Evolutionary conservation across 140 eudicot genomes (phyloP), one percentile per base, ranked within the genome.

Genomic region (Senecio squalidus): DNA sequence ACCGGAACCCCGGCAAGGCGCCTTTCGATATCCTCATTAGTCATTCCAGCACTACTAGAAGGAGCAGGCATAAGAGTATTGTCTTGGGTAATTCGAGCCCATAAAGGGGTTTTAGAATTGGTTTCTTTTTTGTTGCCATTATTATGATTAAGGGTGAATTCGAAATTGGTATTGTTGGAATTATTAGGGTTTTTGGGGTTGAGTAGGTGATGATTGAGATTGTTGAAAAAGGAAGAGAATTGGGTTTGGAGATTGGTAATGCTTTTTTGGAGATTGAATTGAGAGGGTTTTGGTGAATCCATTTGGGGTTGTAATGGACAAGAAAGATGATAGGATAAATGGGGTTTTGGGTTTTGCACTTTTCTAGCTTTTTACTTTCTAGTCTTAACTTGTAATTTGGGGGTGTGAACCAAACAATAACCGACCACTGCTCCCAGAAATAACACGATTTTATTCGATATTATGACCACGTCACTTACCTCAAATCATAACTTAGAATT

Each of bases 1-100:
- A 92, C 96, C 0, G 89, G 89, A 9, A 87, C 96, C 0, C 96
- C 95, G 0, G 86, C 85, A 29, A 92, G 43, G 62, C 96, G 51
- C 74, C 75, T 78, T 47, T 84, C 86, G 14, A 91, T 81, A 9
- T 65, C 82, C 51, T 76, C 86, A 1, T 51, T 46, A 0, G 77
- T 20, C 80, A 83, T 41, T 1, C 77, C 75, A 0, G 51, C 41
- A 44, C 56, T 23, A 7, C 21, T 15, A 48, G 24, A 40, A 56
- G 45, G 48, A 4, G 27, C 39, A 22, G 18, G 5, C 25, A 29
- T 7, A 8, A n/a, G n/a, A n/a, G 62, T 9, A 22, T 63, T 54
- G 60, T 62, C 33, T 20, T 50, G 6, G 8, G 48, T 17, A 48
- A 78, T 80, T 70, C 69, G 49, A 16, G 89, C 94, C 73, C 74